These are phyloP conservation scores for Teunomyces funiuensis DNA, from an alignment of 805 yeast genomes.

Conservation along the genomic window DNA sequence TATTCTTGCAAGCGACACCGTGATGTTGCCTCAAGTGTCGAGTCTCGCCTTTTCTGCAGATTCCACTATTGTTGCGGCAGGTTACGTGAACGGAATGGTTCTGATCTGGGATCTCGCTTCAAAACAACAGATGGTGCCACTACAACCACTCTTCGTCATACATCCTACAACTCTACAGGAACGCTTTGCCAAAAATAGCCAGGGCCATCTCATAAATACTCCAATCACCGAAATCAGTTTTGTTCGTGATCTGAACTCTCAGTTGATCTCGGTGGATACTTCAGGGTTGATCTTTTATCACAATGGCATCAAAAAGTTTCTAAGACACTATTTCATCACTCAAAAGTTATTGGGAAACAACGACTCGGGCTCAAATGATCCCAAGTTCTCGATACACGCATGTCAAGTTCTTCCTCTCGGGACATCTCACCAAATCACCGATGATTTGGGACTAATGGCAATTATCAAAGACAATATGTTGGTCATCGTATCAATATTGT, in stretches of 20 bases:
- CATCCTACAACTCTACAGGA: slow-evolving; percentile 24
- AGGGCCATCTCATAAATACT: slow-evolving; percentile 29
- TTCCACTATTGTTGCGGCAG: slow-evolving; percentile 67
- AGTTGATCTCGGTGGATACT: slow-evolving; percentile 32
- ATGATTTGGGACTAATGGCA: slow-evolving; percentile 59
- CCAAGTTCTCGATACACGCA: slow-evolving; percentile 20
- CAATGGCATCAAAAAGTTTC: slow-evolving; percentile 56
- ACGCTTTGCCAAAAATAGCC: slow-evolving; percentile 21
- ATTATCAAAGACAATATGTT: slow-evolving; percentile 53
- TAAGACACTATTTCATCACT: slow-evolving; percentile 49
- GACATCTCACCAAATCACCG: slow-evolving; percentile 51
- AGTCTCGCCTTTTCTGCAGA: slow-evolving; percentile 64
- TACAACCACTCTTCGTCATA: slow-evolving; percentile 15
- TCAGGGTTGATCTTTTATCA: slow-evolving; percentile 58
- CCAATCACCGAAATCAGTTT: slow-evolving; percentile 28
- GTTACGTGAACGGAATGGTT: slow-evolving; percentile 64
- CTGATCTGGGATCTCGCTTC: slow-evolving; percentile 65
- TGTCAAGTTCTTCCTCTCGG: slow-evolving; percentile 63
- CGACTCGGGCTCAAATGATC: slow-evolving; percentile 20
- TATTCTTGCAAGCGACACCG: slow-evolving; percentile 41
- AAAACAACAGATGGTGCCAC: slow-evolving; percentile 55
- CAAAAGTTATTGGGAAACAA: slow-evolving; percentile 52
- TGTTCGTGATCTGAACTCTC: slow-evolving; percentile 26
- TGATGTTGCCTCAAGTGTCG: slow-evolving; percentile 37
- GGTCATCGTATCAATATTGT: slow-evolving; percentile 51